Percentiles rank a stretch among this genome's conserved stretches.
Conservation (phyloP, 257 asterid species). For the Plantago major region DNA sequence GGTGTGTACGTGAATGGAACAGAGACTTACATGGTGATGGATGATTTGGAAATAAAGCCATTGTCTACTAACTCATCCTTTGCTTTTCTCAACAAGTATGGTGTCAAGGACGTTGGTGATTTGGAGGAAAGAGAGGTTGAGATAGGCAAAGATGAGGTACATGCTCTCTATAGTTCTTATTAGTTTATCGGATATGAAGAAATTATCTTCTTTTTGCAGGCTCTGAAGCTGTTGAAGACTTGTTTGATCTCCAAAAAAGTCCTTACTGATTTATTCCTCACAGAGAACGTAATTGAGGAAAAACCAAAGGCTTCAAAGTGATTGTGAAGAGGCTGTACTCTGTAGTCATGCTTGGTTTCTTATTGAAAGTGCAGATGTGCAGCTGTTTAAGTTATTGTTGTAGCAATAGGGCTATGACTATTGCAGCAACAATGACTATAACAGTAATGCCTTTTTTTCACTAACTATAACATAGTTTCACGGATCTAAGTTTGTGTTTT, state of each 20-base stretch:
- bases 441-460: too few relatives aligned
- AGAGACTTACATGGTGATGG: slow-evolving; percentile 33
- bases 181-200: not conserved
- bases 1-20: slow-evolving; percentile 36
- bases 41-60: slow-evolving; percentile 28
- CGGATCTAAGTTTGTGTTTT: too few relatives aligned
- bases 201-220: not conserved
- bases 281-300: not conserved
- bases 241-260: slow-evolving; percentile 16
- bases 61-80: slow-evolving; percentile 27
- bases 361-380: too few relatives aligned
- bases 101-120: slow-evolving; percentile 19
- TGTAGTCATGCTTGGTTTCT: too few relatives aligned
- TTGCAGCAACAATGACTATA: too few relatives aligned
- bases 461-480: too few relatives aligned
- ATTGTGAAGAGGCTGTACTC: too few relatives aligned
- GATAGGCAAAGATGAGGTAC: slow-evolving; percentile 21
- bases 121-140: slow-evolving; percentile 21
- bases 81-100: slow-evolving; percentile 20
- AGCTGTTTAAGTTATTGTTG: too few relatives aligned
- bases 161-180: not conserved
- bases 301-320: not conserved
- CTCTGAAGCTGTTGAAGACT: slow-evolving; percentile 20
- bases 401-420: too few relatives aligned
- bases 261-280: slow-evolving; percentile 15